These are phyloP conservation scores for Staphylotrichum longicolle DNA, from an alignment of 495 filamentous ascomycete genomes.

Conservation along the genomic window DNA sequence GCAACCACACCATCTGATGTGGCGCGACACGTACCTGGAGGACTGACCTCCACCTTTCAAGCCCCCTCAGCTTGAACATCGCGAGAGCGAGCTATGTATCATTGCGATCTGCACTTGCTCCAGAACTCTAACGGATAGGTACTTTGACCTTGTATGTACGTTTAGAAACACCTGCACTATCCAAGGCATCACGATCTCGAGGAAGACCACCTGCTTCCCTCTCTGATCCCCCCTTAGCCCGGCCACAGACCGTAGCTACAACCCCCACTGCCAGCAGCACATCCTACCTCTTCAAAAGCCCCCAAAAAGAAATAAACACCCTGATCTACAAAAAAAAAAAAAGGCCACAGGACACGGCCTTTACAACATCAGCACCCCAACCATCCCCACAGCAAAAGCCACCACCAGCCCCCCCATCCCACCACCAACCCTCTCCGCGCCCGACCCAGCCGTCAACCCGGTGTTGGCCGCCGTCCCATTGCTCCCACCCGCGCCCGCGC, in stretches of 20 bases:
- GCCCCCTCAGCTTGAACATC: no score
- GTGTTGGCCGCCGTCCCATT: neutral
- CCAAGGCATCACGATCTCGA: no score
- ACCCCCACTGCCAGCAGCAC: conserved; percentile 6
- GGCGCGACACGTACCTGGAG: neutral
- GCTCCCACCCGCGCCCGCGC: neutral
- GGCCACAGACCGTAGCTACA: conserved; percentile 5
- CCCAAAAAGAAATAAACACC: neutral
- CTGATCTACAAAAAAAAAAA: neutral
- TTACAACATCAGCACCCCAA: conserved; percentile 2
- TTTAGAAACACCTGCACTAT: neutral
- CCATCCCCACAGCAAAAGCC: neutral
- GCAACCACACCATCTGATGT: neutral
- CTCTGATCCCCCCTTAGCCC: neutral
- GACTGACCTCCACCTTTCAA: no score
- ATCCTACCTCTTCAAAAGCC: neutral
- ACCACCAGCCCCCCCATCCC: neutral
- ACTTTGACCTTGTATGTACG: no score
- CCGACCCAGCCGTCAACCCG: neutral
- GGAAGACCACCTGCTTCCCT: no score
- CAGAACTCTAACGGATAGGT: no score
- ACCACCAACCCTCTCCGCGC: neutral
- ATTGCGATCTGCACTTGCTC: no score
- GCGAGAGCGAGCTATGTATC: no score
- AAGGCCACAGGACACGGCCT: neutral